phyloP scores from a whole-genome alignment of 805 yeast species.

The Schizosaccharomyces octosporus region DNA sequence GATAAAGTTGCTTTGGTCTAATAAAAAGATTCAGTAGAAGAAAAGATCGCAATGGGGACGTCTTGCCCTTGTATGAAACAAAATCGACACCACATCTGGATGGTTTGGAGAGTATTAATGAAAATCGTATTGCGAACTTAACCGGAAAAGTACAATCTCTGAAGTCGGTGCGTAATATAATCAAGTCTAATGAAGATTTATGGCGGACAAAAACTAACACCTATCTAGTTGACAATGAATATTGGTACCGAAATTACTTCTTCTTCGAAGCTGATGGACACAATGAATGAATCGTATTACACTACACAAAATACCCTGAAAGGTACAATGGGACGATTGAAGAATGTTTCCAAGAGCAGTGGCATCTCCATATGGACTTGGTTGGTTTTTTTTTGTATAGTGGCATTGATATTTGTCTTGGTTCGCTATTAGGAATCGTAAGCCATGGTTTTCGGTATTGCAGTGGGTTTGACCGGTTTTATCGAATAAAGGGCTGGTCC shows the following conservation, averaged over 20 bases:
- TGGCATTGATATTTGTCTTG: not conserved
- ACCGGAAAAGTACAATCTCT: conserved; percentile 1
- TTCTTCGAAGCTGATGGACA: not conserved
- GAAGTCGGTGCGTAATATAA: not conserved
- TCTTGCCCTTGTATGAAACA: not conserved
- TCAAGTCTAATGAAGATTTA: not conserved
- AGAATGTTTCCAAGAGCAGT: not conserved
- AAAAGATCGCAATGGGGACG: not conserved
- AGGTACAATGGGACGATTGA: not conserved
- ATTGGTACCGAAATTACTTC: conserved; percentile 1
- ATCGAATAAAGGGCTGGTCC: too few species aligned
- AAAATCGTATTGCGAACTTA: not conserved
- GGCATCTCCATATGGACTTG: not conserved
- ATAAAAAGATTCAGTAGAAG: not conserved
- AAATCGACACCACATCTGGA: not conserved
- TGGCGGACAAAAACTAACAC: not conserved
- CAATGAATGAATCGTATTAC: not conserved
- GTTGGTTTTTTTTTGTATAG: not conserved
- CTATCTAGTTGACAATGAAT: not conserved
- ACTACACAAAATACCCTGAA: not conserved
- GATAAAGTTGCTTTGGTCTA: not conserved
- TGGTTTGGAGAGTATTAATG: not conserved
- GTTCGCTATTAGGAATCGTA: not conserved
- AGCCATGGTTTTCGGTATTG: not conserved
- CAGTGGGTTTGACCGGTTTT: too few species aligned